Base-by-base conservation (phyloP, 306 rosid species). In the Rosa persica region DNA sequence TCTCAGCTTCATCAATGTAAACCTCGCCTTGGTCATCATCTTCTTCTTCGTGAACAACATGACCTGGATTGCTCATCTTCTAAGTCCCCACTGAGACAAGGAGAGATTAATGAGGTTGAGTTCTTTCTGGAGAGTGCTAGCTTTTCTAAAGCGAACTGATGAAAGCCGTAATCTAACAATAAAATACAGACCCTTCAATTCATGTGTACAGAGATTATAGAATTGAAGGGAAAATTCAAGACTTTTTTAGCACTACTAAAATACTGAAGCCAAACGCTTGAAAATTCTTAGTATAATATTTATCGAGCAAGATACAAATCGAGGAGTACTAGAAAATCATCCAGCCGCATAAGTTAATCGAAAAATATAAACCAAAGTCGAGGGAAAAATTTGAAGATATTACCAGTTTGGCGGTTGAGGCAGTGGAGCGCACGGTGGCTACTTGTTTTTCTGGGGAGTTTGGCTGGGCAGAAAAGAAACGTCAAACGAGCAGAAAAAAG, bases 21-120 rank as follows among this genome's bases (percentile, higher is more conserved):
- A 88, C 74, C 72, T 85, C 89, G n/a, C 81, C 87, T 1, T 85
- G 83, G 36, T 85, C 86, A 12, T 88, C 87, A 20, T 80, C 88
- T 76, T 85, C 91, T 58, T 74, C 87, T 40, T 80, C 87, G n/a
- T 64, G 82, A 19, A 76, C 44, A 48, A 22, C 51, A n/a, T 34
- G 72, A 22, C 79, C 64, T 27, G 77, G 70, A 58, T 19, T 64
- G 51, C 42, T 70, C 91, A 88, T 88, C 25, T 48, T 44, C 38
- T 4, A 9, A 20, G n/a, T 51, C 36, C 36, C 6, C 57, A 58
- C 66, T 23, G 34, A 9, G 34, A 58, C 16, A 25, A 20, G 30
- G 3, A 57, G 27, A 22, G 62, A 0, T 51, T 20, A 51, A 6
- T 17, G 0, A 30, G 36, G 36, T 30, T 30, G 36, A 30, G 36